Base-by-base conservation (phyloP, 306 rosid species). In the Amphicarpaea edgeworthii region DNA sequence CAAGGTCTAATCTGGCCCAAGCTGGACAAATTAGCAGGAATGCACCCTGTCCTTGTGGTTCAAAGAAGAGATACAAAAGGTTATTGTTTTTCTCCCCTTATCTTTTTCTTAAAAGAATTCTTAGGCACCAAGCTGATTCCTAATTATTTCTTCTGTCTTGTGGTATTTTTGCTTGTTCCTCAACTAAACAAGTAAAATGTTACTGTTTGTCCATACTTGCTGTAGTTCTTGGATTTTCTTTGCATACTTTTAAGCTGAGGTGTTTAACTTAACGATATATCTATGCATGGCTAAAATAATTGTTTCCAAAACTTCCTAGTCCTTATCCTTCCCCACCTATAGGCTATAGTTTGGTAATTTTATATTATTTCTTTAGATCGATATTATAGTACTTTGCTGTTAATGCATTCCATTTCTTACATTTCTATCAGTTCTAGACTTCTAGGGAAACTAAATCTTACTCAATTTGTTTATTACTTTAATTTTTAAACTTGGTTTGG, bases 51-150 rank as follows among this genome's bases (percentile, higher is more conserved):
- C 97, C 98, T 11, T 95, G 98, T 82, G 97, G 97, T 77, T 95
- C 97, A 20, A 95, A 92, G 86, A 95, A 92, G 89, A 86, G 88
- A 89, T 92, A 92, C 77, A 95, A 95, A 85, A 69, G 98, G 98
- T 95, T 70, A 12, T 3, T n/a, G n/a, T 34, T 24, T 46, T 69
- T 9, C 45, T 19, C 68, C 66, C 55, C 4, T 16, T 5, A 5
- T 23, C 8, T 23, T 28, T 30, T 11, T 15, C 6, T 42, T 19
- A 3, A 38, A 66, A n/a, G n/a, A 42, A 7, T 14, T 51, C 9
- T 57, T 34, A 45, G 65, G 23, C 26, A 68, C 24, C 62, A 19
- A 49, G 30, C 72, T 68, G 66, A 46, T 74, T 75, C 23, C 37
- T 26, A 34, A 61, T 24, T 21, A 28, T 38, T 3, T 61, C 76